Evolutionary conservation across 805 yeast genomes (phyloP).

Genomic region (Candida gorgasii): DNA sequence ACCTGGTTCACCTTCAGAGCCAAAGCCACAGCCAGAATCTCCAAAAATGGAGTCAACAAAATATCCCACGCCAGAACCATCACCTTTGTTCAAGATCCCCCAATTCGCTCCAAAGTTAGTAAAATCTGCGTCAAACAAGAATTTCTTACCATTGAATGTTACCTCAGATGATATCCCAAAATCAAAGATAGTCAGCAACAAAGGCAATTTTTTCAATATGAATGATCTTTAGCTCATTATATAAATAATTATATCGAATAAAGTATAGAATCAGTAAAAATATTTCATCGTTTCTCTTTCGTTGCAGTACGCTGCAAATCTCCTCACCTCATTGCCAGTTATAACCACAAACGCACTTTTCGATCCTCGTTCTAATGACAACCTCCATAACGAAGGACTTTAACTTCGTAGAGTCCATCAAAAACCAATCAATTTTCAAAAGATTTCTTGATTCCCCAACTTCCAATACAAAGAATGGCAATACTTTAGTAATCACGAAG

Average conservation of each 20-base stretch:
- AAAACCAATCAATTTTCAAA: conserved; percentile 13
- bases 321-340: no score
- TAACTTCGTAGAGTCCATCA: conserved; percentile 7
- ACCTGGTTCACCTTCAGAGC: background rate
- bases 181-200: background rate
- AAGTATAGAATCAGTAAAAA: no score
- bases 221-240: background rate
- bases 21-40: background rate
- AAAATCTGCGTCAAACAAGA: background rate
- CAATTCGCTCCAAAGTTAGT: background rate
- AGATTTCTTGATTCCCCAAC: background rate
- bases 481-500: conserved; percentile 13
- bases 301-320: no score
- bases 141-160: conserved; percentile 1
- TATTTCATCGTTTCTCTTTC: no score
- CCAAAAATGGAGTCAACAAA: background rate
- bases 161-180: background rate
- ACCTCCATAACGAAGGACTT: no score
- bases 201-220: background rate
- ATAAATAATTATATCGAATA: background rate
- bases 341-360: no score
- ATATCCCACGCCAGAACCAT: background rate
- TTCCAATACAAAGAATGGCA: conserved; percentile 4
- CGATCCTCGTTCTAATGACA: no score
- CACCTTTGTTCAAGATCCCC: no score